Percentiles rank a stretch among this genome's conserved stretches.
These are phyloP conservation scores for Tuber indicum DNA, from an alignment of 495 filamentous ascomycete species.

Conservation along the genomic window DNA sequence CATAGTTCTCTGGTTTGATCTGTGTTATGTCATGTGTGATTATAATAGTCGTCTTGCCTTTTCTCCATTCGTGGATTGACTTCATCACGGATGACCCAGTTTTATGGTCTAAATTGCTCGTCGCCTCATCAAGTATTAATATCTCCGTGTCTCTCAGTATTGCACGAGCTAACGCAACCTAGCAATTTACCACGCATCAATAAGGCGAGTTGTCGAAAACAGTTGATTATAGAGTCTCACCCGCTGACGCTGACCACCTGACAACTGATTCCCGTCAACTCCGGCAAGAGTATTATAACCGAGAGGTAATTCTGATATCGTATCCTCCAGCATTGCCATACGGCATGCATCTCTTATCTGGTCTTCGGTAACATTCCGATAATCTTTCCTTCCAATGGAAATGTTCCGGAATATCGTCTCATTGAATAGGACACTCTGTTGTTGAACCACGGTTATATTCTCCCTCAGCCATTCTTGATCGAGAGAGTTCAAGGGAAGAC, in stretches of 20 bases:
- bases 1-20: slow-evolving; percentile 65
- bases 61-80: slow-evolving; percentile 64
- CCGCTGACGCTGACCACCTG: slow-evolving; percentile 78
- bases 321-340: slow-evolving; percentile 65
- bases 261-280: slow-evolving; percentile 61
- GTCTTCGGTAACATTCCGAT: slow-evolving; percentile 47
- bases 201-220: neutral
- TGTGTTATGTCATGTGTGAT: slow-evolving; percentile 88
- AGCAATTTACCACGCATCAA: neutral
- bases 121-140: slow-evolving; percentile 84
- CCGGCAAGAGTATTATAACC: slow-evolving; percentile 72
- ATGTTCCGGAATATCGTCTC: slow-evolving; percentile 76
- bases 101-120: slow-evolving; percentile 68
- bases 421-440: slow-evolving; percentile 75
- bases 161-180: slow-evolving; percentile 61
- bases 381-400: slow-evolving; percentile 58
- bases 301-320: slow-evolving; percentile 62
- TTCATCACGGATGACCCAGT: slow-evolving; percentile 65
- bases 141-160: slow-evolving; percentile 72
- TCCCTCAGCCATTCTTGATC: slow-evolving; percentile 67
- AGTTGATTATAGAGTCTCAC: slow-evolving; percentile 41
- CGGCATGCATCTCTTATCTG: slow-evolving; percentile 56
- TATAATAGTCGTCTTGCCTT: slow-evolving; percentile 77
- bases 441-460: slow-evolving; percentile 78
- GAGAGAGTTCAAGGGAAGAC: slow-evolving; percentile 54